Base-by-base conservation (phyloP, 768 basidiomycete species). In the Suillus spraguei region DNA sequence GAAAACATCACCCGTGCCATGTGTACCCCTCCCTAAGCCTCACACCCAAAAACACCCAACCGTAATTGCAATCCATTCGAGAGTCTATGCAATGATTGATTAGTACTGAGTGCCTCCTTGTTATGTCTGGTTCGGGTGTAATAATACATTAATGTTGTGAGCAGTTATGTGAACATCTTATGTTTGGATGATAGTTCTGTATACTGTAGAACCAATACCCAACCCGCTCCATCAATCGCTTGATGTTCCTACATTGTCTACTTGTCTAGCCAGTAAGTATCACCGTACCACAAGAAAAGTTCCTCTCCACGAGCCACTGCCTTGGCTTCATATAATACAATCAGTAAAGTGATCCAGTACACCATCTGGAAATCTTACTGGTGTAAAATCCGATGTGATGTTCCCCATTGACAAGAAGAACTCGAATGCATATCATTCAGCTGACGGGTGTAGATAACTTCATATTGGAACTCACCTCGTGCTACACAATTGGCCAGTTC, bases 51-150 rank as follows among this genome's bases (percentile, higher is more conserved):
- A n/a, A n/a, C n/a, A n/a, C n/a, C n/a, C n/a, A n/a, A n/a, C n/a
- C n/a, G n/a, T 50, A 99, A 99, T 71, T 97, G 95, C 74, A 97
- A 99, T 72, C 97, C 97, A 59, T 99, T 94, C 73, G 97, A n/a
- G n/a, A 67, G 95, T 99, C 9, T 97, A 96, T 70, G 94, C 93
- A 6, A 91, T 90, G 8, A 22, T 28, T 28, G 28, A 28, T 28
- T 28, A 28, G n/a, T 50, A 17, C n/a, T 17, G 86, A 95, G 95
- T 96, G 73, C 73, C 94, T 84, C 52, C 61, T 56, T 73, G 94
- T 84, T 49, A 60, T 49, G 53, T n/a, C 22, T 50, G 56, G 49
- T 24, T 47, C 47, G 16, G 42, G 28, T 39, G 28, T 28, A 28
- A 28, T 28, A 4, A 28, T 28, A 28, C 28, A 28, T 2, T 28